Evolutionary conservation across 768 basidiomycete genomes (phyloP), one percentile per base, ranked within the genome.

Genomic region (Dentipellis sp.): DNA sequence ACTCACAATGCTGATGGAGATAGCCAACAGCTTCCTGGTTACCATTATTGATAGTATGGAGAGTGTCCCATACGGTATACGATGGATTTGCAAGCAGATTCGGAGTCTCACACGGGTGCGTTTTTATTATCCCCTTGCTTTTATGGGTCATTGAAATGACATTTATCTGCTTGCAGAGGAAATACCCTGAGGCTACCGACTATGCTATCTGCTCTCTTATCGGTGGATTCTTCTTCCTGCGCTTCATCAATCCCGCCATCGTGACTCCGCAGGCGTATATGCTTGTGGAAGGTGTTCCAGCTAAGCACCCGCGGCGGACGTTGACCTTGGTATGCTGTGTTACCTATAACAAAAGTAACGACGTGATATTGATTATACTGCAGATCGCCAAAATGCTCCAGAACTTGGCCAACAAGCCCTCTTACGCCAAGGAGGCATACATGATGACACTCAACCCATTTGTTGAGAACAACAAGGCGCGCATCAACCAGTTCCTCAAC

Each of bases 1-100:
- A 21, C 73, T 98, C 50, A 94, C 94, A 2, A 98, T 99, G 97
- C 78, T 99, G 60, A 98, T 99, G 94, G 97, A 99, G 69, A 99
- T 99, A 58, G 97, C 97, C 50, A 98, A 98, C 66, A 91, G 88
- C 65, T 98, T 99, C 75, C 76, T 99, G 57, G 77, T 92, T 36
- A 99, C 97, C 9, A 99, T 99, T 66, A 98, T 99, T 64, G 95
- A 97, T 60, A 94, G 91, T 60, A 85, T 97, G 85, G 97, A 99
- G 64, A 94, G 88, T 64, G 97, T 98, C 12, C 97, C 97, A 23
- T 99, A 99, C 66, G 97, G 97, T 64, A 99, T 99, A 60, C 81
- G 97, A 62, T 99, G 97, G 97, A 99, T 99, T 67, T 99, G 97
- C 75, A 99, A 99, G 72, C 97, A 99, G 72, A 99, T 99, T 67